phyloP scores from a whole-genome alignment of 2,329 filamentous ascomycete genomes.

The Ceratocystis variospora region DNA sequence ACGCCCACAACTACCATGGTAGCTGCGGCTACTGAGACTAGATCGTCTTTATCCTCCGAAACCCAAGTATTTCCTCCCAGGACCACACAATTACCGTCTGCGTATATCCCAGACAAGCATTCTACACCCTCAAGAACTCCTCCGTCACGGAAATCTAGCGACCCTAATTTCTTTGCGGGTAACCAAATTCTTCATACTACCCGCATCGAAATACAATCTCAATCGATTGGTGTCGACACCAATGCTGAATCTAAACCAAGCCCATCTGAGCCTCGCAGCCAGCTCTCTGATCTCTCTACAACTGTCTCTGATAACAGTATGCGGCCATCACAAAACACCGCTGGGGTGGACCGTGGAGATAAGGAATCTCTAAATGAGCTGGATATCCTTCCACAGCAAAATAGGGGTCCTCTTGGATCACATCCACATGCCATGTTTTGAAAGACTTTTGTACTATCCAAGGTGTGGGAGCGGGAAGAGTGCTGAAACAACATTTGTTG shows the following conservation, averaged over 20 bases:
- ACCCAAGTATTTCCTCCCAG: slow-evolving; percentile 8
- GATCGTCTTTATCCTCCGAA: slow-evolving; percentile 15
- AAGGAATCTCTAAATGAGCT: slow-evolving; percentile 10
- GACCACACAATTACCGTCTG: neutral
- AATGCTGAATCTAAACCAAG: neutral
- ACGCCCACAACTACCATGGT: slow-evolving; percentile 11
- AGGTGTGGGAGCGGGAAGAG: neutral
- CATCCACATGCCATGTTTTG: slow-evolving; percentile 12
- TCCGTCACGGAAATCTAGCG: neutral
- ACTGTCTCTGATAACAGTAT: neutral
- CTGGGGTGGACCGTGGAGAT: neutral
- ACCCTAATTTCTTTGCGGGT: neutral
- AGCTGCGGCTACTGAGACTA: slow-evolving; percentile 11
- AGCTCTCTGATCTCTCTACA: neutral
- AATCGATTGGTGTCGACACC: neutral
- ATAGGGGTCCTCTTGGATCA: slow-evolving; percentile 15
- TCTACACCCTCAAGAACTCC: neutral
- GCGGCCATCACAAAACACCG: neutral
- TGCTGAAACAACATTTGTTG: neutral
- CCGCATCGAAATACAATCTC: slow-evolving; percentile 14
- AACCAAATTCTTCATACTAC: slow-evolving; percentile 14
- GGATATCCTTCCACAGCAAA: slow-evolving; percentile 10
- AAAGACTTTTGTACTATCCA: neutral
- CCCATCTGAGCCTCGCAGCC: neutral
- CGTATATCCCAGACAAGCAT: neutral